phyloP scores from a whole-genome alignment of 768 basidiomycete species.

The Neoboletus brunneissimus region DNA sequence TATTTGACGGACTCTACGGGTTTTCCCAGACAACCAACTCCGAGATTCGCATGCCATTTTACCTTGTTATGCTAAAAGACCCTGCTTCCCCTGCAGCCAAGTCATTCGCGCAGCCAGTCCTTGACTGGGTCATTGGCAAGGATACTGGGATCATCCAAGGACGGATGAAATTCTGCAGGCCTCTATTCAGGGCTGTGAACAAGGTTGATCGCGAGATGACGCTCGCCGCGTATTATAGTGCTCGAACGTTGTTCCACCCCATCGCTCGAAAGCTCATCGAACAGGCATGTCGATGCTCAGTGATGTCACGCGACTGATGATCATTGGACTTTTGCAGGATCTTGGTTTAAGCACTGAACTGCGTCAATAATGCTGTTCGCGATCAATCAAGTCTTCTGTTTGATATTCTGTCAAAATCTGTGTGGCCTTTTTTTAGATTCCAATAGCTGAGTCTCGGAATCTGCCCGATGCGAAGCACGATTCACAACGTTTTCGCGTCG shows the following conservation, averaged over 20 bases:
- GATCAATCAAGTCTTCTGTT: not conserved
- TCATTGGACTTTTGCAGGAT: slow-evolving; percentile 18
- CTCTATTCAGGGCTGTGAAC: slow-evolving; percentile 40
- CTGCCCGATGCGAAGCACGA: not conserved
- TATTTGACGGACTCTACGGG: slow-evolving; percentile 44
- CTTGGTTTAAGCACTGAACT: slow-evolving; percentile 11
- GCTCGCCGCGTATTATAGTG: slow-evolving; percentile 32
- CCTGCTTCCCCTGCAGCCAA: slow-evolving; percentile 33
- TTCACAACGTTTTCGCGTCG: not conserved
- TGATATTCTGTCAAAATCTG: too few species aligned
- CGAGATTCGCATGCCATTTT: slow-evolving; percentile 53
- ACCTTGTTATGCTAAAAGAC: slow-evolving; percentile 45
- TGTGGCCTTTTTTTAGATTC: too few species aligned
- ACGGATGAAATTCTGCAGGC: slow-evolving; percentile 56
- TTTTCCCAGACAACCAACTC: slow-evolving; percentile 44
- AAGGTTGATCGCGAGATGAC: slow-evolving; percentile 38
- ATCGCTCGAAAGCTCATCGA: slow-evolving; percentile 50
- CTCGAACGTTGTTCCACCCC: slow-evolving; percentile 44
- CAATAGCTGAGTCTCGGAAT: not conserved
- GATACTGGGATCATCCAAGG: slow-evolving; percentile 44
- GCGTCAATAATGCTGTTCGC: not conserved
- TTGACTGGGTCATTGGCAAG: slow-evolving; percentile 45
- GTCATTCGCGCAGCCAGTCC: slow-evolving; percentile 34
- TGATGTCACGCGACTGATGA: not conserved
- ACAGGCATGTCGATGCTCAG: slow-evolving; percentile 44